These are phyloP conservation scores for Phytophthora vignae DNA, from an alignment of 352 stramenopile species.

Conservation along the genomic window DNA sequence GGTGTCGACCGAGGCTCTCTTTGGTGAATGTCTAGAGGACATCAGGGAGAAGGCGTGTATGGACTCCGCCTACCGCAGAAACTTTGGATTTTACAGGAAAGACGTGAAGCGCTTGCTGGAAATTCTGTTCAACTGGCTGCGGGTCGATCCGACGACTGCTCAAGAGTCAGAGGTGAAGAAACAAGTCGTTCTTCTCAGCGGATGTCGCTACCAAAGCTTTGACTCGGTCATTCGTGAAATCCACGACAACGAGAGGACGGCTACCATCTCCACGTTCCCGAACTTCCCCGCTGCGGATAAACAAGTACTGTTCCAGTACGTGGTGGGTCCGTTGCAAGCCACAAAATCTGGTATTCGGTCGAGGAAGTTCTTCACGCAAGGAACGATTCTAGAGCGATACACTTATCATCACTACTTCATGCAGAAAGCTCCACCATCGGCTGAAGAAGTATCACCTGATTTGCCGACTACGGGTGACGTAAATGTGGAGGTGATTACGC, in stretches of 20 bases:
- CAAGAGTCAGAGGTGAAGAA: conserved; percentile 7
- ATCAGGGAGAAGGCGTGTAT: conserved; percentile 53
- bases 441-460: neutral
- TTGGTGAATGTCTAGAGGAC: conserved; percentile 64
- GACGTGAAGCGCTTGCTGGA: conserved; percentile 48
- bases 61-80: conserved; percentile 35
- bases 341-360: neutral
- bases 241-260: conserved; percentile 1
- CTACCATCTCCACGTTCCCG: neutral
- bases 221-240: conserved; percentile 50
- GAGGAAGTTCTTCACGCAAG: conserved; percentile 27
- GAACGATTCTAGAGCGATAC: conserved; percentile 41
- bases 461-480: neutral
- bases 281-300: neutral
- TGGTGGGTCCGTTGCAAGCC: conserved; percentile 42
- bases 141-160: neutral
- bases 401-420: conserved; percentile 42
- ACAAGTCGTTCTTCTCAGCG: conserved; percentile 49
- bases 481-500: neutral
- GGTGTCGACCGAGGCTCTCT: conserved; percentile 40
- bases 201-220: conserved; percentile 43
- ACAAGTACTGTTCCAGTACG: conserved; percentile 19
- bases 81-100: conserved; percentile 55
- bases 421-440: neutral
- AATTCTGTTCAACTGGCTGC: conserved; percentile 55